Conservation (phyloP, 768 basidiomycete genomes). For the Leucosporidium creatinivorum region DNA sequence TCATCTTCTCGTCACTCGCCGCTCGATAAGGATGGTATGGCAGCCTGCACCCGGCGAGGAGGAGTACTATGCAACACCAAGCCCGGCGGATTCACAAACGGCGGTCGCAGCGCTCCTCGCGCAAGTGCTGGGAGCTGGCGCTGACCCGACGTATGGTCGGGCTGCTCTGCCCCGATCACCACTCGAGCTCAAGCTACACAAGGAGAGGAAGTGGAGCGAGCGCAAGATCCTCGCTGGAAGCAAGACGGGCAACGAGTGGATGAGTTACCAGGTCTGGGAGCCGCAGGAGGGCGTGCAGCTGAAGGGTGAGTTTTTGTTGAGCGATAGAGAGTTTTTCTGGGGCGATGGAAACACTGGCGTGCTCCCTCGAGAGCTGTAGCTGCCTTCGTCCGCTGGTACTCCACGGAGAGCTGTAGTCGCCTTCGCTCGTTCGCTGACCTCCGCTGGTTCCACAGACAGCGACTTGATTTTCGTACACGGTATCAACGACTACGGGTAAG, state of each 20-base stretch:
- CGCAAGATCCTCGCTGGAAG: conserved; percentile 12
- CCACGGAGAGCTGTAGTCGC: no score
- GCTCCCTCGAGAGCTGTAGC: not conserved
- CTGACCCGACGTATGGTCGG: conserved; percentile 30
- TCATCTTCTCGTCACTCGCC: not conserved
- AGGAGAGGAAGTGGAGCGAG: conserved; percentile 10
- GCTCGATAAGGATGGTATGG: conserved; percentile 11
- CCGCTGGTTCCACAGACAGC: not conserved
- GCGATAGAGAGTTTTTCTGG: no score
- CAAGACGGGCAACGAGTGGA: conserved; percentile 15
- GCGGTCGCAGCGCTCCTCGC: conserved; percentile 4
- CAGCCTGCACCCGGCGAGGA: not conserved
- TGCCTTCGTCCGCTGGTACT: no score
- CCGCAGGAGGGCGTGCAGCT: not conserved
- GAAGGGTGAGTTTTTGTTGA: conserved; percentile 9
- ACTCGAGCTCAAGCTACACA: conserved; percentile 12
- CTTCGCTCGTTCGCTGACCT: not conserved
- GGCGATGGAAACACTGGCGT: not conserved
- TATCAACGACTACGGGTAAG: conserved; percentile 20
- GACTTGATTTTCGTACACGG: conserved; percentile 35
- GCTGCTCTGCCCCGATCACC: conserved; percentile 15
- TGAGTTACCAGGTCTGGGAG: conserved; percentile 35
- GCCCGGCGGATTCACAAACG: not conserved
- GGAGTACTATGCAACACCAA: conserved; percentile 16
- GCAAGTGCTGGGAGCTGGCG: not conserved